These are phyloP conservation scores for Ustanciosporium gigantosporum DNA, from an alignment of 1,284 basidiomycete species.

Conservation along the genomic window DNA sequence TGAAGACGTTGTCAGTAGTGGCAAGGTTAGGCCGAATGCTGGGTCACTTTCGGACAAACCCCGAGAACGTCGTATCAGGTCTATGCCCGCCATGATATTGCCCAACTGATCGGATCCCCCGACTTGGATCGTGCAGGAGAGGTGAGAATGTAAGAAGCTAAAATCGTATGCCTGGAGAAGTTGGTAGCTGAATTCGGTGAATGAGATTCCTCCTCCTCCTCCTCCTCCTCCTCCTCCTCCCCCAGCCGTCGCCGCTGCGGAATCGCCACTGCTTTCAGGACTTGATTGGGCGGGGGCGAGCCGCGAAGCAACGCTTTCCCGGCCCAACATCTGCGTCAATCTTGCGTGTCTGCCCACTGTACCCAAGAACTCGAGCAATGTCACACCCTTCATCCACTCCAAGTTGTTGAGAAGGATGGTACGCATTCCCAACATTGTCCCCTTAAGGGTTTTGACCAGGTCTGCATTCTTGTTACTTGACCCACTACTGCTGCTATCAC, in stretches of 20 bases:
- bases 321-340: constrained; percentile 84
- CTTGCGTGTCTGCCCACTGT: constrained; percentile 78
- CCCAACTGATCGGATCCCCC: constrained; percentile 99
- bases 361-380: constrained; percentile 81
- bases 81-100: constrained; percentile 91
- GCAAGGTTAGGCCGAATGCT: constrained; percentile 87
- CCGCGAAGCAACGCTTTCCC: constrained; percentile 76
- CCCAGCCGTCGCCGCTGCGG: not conserved
- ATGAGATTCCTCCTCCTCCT: constrained; percentile 74
- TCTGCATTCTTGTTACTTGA: too few relatives aligned
- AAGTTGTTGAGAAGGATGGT: constrained; percentile 72
- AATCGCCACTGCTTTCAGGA: not conserved
- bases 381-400: constrained; percentile 76
- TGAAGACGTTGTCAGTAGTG: constrained; percentile 82
- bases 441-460: too few relatives aligned
- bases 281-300: constrained; percentile 2
- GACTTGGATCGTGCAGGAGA: constrained; percentile 81
- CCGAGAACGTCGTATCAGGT: constrained; percentile 73
- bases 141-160: constrained; percentile 70
- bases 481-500: too few relatives aligned
- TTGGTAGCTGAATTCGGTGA: constrained; percentile 97
- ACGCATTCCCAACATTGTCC: constrained; percentile 11
- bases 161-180: constrained; percentile 97
- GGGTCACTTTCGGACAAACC: constrained; percentile 41
- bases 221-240: not conserved